Percentiles rank a stretch among this genome's conserved stretches.
These are phyloP conservation scores for Cytospora piceae DNA, from an alignment of 2,329 filamentous ascomycete genomes.

Conservation along the genomic window DNA sequence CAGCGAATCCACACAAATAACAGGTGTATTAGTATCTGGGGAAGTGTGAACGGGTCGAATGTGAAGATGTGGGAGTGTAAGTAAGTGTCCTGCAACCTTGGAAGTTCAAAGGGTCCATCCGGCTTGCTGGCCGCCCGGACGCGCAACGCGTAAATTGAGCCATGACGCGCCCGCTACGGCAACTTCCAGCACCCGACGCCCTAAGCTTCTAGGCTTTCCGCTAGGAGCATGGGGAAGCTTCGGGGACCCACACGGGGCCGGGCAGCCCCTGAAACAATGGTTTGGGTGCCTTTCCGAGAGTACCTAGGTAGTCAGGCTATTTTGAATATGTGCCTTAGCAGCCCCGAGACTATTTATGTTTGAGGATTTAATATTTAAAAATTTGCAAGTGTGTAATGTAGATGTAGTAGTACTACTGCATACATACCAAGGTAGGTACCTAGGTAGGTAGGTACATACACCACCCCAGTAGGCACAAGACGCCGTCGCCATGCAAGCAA, in stretches of 20 bases:
- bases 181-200: not conserved
- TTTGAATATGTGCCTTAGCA: too few relatives aligned
- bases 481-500: constrained; percentile 28
- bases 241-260: too few relatives aligned
- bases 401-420: not conserved
- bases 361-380: constrained; percentile 9
- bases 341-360: too few relatives aligned
- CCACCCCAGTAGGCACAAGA: constrained; percentile 1
- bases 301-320: too few relatives aligned
- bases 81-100: not conserved
- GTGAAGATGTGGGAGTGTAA: not conserved
- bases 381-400: constrained; percentile 1
- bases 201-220: not conserved
- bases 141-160: not conserved
- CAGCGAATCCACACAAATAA: not conserved
- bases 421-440: not conserved
- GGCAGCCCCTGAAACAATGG: not conserved
- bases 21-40: not conserved
- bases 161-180: not conserved
- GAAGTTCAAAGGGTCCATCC: not conserved
- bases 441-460: not conserved
- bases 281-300: too few relatives aligned
- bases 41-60: not conserved
- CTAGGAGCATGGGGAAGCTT: not conserved
- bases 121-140: not conserved